These are phyloP conservation scores for Alloteropsis semialata DNA, from an alignment of 176 grass and related monocot genomes.

Conservation along the genomic window DNA sequence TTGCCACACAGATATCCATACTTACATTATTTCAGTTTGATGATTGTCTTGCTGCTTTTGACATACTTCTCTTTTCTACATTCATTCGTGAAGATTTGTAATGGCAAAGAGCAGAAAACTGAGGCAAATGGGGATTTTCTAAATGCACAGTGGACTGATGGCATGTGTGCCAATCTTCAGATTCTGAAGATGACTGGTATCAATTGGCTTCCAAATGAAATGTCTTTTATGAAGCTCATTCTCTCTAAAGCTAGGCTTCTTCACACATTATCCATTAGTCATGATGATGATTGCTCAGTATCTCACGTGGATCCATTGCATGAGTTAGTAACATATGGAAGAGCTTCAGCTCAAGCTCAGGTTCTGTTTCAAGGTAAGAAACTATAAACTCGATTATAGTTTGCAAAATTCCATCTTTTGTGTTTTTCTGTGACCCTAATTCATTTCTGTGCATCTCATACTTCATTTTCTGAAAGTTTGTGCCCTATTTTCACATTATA, in stretches of 20 bases:
- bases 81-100: not conserved
- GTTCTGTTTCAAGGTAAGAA: conserved; percentile 15
- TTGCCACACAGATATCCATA: not conserved
- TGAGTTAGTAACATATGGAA: not conserved
- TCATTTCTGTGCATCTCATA: not conserved
- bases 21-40: not conserved
- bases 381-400: not conserved
- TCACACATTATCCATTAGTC: not conserved
- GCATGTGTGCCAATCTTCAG: conserved; percentile 37
- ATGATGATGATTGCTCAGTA: not conserved
- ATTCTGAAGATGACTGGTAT: conserved; percentile 7
- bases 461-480: not conserved
- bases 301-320: not conserved
- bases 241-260: conserved; percentile 27
- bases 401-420: not conserved
- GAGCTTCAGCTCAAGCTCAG: conserved; percentile 28
- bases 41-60: not conserved
- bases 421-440: not conserved
- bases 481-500: not conserved
- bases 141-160: conserved; percentile 29
- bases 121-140: conserved; percentile 10
- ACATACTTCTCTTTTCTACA: not conserved
- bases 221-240: conserved; percentile 33
- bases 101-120: not conserved
- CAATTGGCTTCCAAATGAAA: conserved; percentile 27